phyloP scores from a whole-genome alignment of 2,329 filamentous ascomycete genomes.

The Thermothelomyces thermophilus region DNA sequence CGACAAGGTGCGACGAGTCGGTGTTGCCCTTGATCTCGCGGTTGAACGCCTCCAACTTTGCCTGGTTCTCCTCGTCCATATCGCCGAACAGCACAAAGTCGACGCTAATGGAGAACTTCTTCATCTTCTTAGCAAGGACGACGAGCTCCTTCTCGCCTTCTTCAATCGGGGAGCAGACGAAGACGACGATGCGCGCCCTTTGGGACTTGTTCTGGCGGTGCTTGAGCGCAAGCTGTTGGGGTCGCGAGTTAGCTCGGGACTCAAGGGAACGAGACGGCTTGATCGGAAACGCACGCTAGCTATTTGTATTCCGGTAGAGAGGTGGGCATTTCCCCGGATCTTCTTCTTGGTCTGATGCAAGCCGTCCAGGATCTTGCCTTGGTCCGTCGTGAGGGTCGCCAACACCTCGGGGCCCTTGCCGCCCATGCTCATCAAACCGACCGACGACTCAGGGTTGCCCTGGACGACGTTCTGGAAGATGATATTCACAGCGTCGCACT shows the following conservation, averaged over 20 bases:
- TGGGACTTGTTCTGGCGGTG: slow-evolving; percentile 98
- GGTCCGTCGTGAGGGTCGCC: slow-evolving; percentile 91
- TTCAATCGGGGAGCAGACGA: slow-evolving; percentile 85
- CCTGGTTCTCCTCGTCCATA: slow-evolving; percentile 77
- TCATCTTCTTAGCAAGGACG: slow-evolving; percentile 94
- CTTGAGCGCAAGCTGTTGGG: slow-evolving; percentile 77
- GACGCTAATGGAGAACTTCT: slow-evolving; percentile 91
- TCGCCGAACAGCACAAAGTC: slow-evolving; percentile 96
- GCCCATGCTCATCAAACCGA: slow-evolving; percentile 98
- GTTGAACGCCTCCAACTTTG: slow-evolving; percentile 92
- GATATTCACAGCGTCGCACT: slow-evolving; percentile 89
- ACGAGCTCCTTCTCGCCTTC: slow-evolving; percentile 86
- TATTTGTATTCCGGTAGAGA: slow-evolving; percentile 92
- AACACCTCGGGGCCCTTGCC: slow-evolving; percentile 96
- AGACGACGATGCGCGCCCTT: slow-evolving; percentile 92
- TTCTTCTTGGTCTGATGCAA: slow-evolving; percentile 84
- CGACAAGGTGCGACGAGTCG: slow-evolving; percentile 84
- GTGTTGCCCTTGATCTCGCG: slow-evolving; percentile 76
- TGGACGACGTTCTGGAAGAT: slow-evolving; percentile 94
- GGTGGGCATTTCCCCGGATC: slow-evolving; percentile 81
- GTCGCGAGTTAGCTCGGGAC: slow-evolving; percentile 1
- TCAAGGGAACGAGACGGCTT: not conserved
- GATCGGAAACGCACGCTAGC: slow-evolving; percentile 63
- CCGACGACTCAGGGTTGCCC: slow-evolving; percentile 92
- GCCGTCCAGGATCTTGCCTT: slow-evolving; percentile 89